Base-by-base conservation (phyloP, 345 rosid genomes). In the Eucalyptus globulus region DNA sequence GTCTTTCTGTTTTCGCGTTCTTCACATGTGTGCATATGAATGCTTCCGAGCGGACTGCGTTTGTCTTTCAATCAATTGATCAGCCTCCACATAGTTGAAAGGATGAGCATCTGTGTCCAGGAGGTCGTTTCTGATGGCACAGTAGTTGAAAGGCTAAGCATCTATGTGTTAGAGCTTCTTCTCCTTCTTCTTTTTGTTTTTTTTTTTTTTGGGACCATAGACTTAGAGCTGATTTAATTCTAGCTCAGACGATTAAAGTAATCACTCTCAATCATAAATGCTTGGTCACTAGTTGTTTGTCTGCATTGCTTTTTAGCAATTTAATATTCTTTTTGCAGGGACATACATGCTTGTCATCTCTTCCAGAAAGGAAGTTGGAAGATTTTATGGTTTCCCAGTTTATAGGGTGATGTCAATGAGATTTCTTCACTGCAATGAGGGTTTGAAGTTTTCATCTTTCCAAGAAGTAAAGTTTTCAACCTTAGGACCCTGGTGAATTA, bases 391-490 rank as follows among this genome's bases (percentile, higher is more conserved):
- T 87, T 94, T 91, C 89, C 97, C 98, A 9, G 94, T 97, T 90
- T 96, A 92, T 89, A 92, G 93, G 88, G 94, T 94, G 40, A 91
- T 88, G 10, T 94, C 97, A 80, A 97, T 97, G 99, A 96, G 92
- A 88, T 97, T 97, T 86, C 91, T 97, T 43, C 91, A 95, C 90
- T 97, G 99, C 94, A 97, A 95, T 81, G 96, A 93, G 90, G 95
- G 92, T 51, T 86, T 95, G 91, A 94, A 90, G 92, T 93, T 92
- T 94, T 92, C 98, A 31, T 95, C 94, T 88, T 60, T 94, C 86
- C 96, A 97, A 93, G 98, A 97, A 93, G 99, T 97, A 93, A 90
- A 92, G 43, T 90, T 89, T 89, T 88, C 31, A 26, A 26, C 47
- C 37, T 88, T 88, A 27, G n/a, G 43, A 62, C n/a, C 44, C 88